phyloP scores from a whole-genome alignment of 345 rosid genomes.

The Odontarrhena argentea region DNA sequence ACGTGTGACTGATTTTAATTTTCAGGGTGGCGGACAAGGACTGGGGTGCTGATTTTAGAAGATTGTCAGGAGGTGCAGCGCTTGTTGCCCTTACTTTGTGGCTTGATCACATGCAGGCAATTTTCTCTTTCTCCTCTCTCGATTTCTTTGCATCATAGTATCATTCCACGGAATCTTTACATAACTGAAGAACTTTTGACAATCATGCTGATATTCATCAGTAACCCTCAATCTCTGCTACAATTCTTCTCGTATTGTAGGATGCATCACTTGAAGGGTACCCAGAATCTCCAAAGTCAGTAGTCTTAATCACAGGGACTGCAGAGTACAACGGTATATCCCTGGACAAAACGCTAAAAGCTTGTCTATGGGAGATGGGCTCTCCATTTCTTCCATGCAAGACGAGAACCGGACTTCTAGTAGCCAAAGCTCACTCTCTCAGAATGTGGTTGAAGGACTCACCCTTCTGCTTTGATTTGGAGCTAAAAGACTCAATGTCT shows the following conservation, averaged over 20 bases:
- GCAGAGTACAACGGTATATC: slow-evolving; percentile 87
- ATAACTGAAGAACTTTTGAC: slow-evolving; percentile 17
- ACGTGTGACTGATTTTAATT: slow-evolving; percentile 26
- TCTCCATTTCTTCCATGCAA: slow-evolving; percentile 91
- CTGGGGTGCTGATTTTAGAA: slow-evolving; percentile 97
- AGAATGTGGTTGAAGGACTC: slow-evolving; percentile 99
- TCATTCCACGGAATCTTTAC: background rate
- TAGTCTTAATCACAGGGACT: slow-evolving; percentile 82
- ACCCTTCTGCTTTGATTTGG: slow-evolving; percentile 91
- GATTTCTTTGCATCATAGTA: background rate
- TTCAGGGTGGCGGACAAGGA: slow-evolving; percentile 90
- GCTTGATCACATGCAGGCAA: slow-evolving; percentile 97
- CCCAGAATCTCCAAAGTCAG: slow-evolving; percentile 90
- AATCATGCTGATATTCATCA: slow-evolving; percentile 16
- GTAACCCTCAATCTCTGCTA: slow-evolving; percentile 17
- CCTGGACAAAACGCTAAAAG: slow-evolving; percentile 77
- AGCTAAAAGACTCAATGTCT: slow-evolving; percentile 65
- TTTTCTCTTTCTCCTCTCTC: slow-evolving; percentile 27
- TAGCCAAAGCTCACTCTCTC: slow-evolving; percentile 91
- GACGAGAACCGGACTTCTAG: slow-evolving; percentile 76
- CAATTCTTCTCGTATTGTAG: slow-evolving; percentile 42
- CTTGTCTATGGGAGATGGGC: slow-evolving; percentile 97
- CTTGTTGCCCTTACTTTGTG: slow-evolving; percentile 92
- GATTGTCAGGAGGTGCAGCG: slow-evolving; percentile 92
- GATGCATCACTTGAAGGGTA: slow-evolving; percentile 92